Base-by-base conservation (phyloP, 345 rosid genomes). In the Eucalyptus pauciflora region DNA sequence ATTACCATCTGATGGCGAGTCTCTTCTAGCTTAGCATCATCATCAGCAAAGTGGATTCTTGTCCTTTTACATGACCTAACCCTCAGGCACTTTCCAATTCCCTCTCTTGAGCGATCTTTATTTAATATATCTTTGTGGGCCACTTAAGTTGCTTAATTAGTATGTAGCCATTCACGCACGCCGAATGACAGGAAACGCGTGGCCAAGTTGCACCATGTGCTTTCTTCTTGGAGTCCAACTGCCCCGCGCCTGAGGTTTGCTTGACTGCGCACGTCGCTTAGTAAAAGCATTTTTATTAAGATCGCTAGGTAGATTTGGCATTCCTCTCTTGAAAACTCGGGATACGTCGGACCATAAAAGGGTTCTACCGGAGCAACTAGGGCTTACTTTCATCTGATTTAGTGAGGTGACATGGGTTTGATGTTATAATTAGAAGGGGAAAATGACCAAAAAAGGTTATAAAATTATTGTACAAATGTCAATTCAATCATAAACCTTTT, bases 401-500 rank as follows among this genome's bases (percentile, higher is more conserved):
- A 67, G 41, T 67, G 9, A 67, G 22, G 13, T 9, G 43, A 69
- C 41, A 69, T 33, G 7, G 24, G 13, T 33, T 33, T 33, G 43
- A 1, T 31, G 7, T 31, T 25, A 24, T 25, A 12, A 27, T 12
- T 31, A 13, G 69, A 29, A 60, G 15, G 33, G 0, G 29, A 4
- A 60, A 27, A 27, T 60, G 11, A 62, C 16, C 7, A 29, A 62
- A 60, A 62, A 62, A 62, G 0, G 17, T 27, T 33, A 11, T 62
- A 29, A 27, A 62, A 27, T 29, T 62, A 27, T 62, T 62, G 2
- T 62, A 27, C 4, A 27, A 10, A 62, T 27, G 4, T 62, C 7
- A 6, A 27, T 62, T 29, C 4, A 27, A 13, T 29, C 0, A 13
- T 27, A 29, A 62, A 62, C 0, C 0, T 62, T 62, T 62, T 29